Evolutionary conservation across 371 early-diverging fungal genomes (phyloP).

Genomic region (Mucor velutinosus): DNA sequence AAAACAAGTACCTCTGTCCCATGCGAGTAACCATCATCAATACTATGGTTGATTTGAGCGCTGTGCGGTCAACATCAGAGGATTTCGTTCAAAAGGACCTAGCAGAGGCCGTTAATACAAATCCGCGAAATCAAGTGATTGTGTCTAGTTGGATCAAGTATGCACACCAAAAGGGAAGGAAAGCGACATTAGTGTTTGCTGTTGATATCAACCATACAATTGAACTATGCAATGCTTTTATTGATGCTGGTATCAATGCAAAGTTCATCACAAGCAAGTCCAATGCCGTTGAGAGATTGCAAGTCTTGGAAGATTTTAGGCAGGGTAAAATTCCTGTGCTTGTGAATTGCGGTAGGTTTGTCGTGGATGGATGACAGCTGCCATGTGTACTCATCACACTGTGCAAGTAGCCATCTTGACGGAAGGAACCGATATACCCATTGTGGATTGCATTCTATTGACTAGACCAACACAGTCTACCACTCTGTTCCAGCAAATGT

Average conservation of each 20-base stretch:
- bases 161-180: constrained; percentile 32
- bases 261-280: constrained; percentile 70
- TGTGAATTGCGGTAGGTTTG: constrained; percentile 78
- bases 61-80: constrained; percentile 48
- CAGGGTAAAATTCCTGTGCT: constrained; percentile 73
- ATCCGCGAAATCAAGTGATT: constrained; percentile 68
- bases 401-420: constrained; percentile 60
- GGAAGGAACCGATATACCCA: constrained; percentile 90
- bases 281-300: constrained; percentile 49
- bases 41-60: constrained; percentile 59
- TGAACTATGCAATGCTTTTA: constrained; percentile 61
- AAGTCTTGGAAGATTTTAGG: constrained; percentile 64
- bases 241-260: constrained; percentile 60
- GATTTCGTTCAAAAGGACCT: constrained; percentile 71
- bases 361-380: not conserved
- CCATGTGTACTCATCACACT: not conserved
- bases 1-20: constrained; percentile 50
- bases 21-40: constrained; percentile 68
- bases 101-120: constrained; percentile 65
- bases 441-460: constrained; percentile 86
- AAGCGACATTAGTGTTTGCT: constrained; percentile 86
- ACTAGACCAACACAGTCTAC: constrained; percentile 85
- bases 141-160: constrained; percentile 66
- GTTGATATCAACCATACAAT: constrained; percentile 79
- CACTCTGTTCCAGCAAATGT: constrained; percentile 92